Evolutionary conservation across 2,329 filamentous ascomycete genomes (phyloP).

Genomic region (Trichoderma sp.): DNA sequence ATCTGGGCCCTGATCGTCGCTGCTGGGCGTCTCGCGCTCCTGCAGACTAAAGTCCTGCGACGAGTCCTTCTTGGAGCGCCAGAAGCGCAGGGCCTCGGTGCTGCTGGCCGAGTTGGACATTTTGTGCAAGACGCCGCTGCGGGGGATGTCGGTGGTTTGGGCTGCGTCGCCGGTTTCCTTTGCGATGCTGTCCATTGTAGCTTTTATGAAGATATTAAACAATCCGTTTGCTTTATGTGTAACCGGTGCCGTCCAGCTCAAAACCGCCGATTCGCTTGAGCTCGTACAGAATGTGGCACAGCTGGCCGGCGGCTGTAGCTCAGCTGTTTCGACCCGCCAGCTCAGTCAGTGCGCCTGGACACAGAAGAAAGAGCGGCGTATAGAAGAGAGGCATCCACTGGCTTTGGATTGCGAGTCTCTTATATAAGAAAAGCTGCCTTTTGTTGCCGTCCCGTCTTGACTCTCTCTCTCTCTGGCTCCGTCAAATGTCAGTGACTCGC

Average conservation of each 20-base stretch:
- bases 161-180: constrained; percentile 5
- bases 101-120: constrained; percentile 30
- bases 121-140: constrained; percentile 19
- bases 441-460: background rate
- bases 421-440: background rate
- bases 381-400: background rate
- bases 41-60: constrained; percentile 35
- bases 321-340: background rate
- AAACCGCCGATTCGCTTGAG: background rate
- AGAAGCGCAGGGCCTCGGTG: constrained; percentile 33
- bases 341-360: background rate
- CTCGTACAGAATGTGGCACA: constrained; percentile 4
- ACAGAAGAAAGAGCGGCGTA: background rate
- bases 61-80: constrained; percentile 36
- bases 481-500: background rate
- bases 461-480: background rate
- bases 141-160: background rate
- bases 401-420: background rate
- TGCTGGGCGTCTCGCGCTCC: constrained; percentile 28
- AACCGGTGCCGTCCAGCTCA: background rate
- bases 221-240: background rate
- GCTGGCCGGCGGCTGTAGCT: background rate
- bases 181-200: background rate
- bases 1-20: constrained; percentile 24
- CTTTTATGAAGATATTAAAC: background rate